Conservation (phyloP, 108 stramenopile species). For the Chaetoceros tenuissimus region DNA sequence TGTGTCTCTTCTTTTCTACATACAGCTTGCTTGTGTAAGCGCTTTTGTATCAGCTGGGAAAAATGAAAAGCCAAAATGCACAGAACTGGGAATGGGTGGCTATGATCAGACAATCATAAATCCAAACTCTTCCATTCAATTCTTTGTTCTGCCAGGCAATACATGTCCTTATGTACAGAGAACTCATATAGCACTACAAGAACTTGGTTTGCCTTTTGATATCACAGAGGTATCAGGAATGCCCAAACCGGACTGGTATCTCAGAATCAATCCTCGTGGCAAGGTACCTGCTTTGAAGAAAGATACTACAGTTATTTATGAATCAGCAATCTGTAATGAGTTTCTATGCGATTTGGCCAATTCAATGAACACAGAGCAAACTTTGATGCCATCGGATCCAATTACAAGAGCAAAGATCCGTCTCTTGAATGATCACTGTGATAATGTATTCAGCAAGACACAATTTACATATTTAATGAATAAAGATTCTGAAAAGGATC, state of each 20-base stretch:
- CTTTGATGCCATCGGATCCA: conserved; percentile 19
- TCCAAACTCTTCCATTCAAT: conserved; percentile 18
- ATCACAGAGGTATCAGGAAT: conserved; percentile 16
- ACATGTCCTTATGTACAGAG: conserved; percentile 39
- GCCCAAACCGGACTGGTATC: conserved; percentile 30
- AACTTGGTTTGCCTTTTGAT: conserved; percentile 36
- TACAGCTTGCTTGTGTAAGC: too few species aligned
- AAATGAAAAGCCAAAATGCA: too few species aligned
- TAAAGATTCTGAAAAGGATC: conserved; percentile 15
- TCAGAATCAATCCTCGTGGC: conserved; percentile 37
- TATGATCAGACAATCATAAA: neutral
- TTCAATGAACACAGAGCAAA: conserved; percentile 9
- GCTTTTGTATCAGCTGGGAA: too few species aligned
- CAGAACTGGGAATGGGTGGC: neutral
- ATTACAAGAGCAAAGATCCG: conserved; percentile 23
- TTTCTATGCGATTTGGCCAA: conserved; percentile 33
- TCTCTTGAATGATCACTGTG: conserved; percentile 35
- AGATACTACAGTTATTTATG: conserved; percentile 24
- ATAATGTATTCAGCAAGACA: conserved; percentile 21
- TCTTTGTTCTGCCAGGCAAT: conserved; percentile 23
- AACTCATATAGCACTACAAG: conserved; percentile 27
- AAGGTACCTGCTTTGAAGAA: conserved; percentile 34
- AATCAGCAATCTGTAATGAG: conserved; percentile 40
- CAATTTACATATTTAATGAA: conserved; percentile 41
- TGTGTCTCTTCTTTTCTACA: too few species aligned